A percentile compares a stretch with the other conserved stretches of the same genome.
Evolutionary conservation across 257 asterid genomes (phyloP).

Genomic region (Jacaranda mimosifolia): DNA sequence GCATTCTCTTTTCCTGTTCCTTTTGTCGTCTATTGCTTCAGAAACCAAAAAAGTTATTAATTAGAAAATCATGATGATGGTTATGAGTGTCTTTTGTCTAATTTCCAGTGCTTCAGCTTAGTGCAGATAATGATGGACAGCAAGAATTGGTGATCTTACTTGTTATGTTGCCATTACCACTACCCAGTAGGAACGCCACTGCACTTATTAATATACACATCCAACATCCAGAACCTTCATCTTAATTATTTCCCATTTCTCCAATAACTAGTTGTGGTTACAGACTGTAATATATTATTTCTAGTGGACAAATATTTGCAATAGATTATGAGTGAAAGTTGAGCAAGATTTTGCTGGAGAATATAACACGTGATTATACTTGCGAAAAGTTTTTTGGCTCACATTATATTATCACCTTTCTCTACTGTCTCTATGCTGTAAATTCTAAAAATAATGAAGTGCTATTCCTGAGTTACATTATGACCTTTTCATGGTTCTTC

Average conservation of each 20-base stretch:
- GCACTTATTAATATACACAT: conserved; percentile 21
- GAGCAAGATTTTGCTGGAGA: neutral
- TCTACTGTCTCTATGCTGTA: neutral
- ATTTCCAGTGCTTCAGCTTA: conserved; percentile 21
- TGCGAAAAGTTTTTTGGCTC: neutral
- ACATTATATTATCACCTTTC: neutral
- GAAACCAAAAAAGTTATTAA: conserved; percentile 13
- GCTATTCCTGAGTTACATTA: neutral
- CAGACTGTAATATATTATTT: neutral
- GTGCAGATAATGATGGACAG: conserved; percentile 33
- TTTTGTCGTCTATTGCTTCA: conserved; percentile 12
- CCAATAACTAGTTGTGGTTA: neutral
- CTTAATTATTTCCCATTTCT: conserved; percentile 33
- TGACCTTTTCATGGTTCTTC: neutral
- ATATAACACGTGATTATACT: neutral
- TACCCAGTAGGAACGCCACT: conserved; percentile 40
- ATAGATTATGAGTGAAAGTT: no score
- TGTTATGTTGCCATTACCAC: conserved; percentile 39
- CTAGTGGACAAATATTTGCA: no score
- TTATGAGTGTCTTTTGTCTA: conserved; percentile 9
- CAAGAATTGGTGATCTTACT: neutral
- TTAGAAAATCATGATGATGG: conserved; percentile 23
- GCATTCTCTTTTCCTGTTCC: neutral
- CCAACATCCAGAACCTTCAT: conserved; percentile 25
- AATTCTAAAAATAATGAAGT: neutral